phyloP scores from a whole-genome alignment of 768 basidiomycete genomes.

The Collybia mongolica region DNA sequence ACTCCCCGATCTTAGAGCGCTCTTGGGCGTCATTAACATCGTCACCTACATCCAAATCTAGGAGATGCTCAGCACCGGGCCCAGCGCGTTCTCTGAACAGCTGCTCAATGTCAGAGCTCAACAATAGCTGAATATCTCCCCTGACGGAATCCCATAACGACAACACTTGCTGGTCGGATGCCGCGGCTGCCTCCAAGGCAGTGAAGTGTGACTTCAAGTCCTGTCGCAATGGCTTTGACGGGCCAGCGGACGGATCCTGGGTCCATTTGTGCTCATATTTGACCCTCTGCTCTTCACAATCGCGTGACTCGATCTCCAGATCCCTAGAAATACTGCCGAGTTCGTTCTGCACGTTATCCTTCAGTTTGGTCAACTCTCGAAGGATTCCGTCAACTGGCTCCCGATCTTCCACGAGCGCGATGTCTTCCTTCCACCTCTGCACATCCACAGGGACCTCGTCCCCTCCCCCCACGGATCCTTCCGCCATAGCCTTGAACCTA shows the following conservation, averaged over 20 bases:
- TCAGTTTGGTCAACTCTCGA: constrained; percentile 55
- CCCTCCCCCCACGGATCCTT: constrained; percentile 58
- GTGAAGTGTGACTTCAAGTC: constrained; percentile 77
- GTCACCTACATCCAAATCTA: constrained; percentile 69
- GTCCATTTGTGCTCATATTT: constrained; percentile 87
- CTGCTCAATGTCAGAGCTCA: constrained; percentile 59
- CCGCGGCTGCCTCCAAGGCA: constrained; percentile 72
- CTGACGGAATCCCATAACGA: constrained; percentile 70
- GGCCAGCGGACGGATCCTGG: constrained; percentile 76
- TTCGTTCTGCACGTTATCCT: constrained; percentile 53
- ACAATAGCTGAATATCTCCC: constrained; percentile 61
- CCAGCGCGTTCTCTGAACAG: constrained; percentile 55
- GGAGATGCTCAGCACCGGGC: constrained; percentile 33
- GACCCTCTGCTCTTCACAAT: constrained; percentile 87
- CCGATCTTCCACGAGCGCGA: constrained; percentile 63
- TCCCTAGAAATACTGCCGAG: constrained; percentile 63
- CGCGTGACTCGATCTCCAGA: constrained; percentile 79
- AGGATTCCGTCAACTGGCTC: constrained; percentile 69
- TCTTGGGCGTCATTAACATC: constrained; percentile 68
- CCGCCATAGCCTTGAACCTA: constrained; percentile 70
- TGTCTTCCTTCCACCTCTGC: constrained; percentile 72
- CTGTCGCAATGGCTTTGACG: constrained; percentile 68
- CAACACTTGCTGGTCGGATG: constrained; percentile 76
- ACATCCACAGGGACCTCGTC: constrained; percentile 74
- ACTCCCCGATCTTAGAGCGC: constrained; percentile 60